Evolutionary conservation across 225 moss, liverwort and hornwort species (phyloP).

Genomic region (Pseudisothecium myosuroides): DNA sequence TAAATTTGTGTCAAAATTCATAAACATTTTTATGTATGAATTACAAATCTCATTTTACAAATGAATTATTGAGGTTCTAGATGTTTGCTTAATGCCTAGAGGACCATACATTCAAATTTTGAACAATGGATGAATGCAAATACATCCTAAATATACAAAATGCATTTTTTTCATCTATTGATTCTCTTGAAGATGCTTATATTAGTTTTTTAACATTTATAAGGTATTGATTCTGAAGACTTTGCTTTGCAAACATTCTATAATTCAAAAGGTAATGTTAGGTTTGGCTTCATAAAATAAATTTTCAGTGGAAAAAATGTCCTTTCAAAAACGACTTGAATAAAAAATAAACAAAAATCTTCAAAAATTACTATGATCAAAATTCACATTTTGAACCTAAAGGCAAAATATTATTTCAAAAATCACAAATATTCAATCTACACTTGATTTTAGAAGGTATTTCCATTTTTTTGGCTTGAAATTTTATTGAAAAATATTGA

Average conservation of each 20-base stretch:
- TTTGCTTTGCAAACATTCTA: neutral
- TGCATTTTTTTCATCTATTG: no score
- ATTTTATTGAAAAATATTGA: neutral
- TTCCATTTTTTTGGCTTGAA: neutral
- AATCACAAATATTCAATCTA: neutral
- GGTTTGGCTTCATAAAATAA: neutral
- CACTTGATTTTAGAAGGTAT: neutral
- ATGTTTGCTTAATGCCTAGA: no score
- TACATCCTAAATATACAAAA: no score
- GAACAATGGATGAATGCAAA: no score
- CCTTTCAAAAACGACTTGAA: neutral
- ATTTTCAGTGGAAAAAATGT: accelerated
- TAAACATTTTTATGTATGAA: neutral
- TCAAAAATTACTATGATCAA: neutral
- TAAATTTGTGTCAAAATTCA: neutral
- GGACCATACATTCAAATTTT: no score
- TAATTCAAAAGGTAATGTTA: accelerated
- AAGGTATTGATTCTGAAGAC: neutral
- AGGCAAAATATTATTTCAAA: neutral
- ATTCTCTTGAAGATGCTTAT: no score
- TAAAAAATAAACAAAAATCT: neutral
- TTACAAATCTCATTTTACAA: neutral
- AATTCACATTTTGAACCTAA: no score
- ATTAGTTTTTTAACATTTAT: no score
- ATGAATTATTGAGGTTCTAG: neutral